These are phyloP conservation scores for Cymbopogon flexuosus DNA, from an alignment of 202 grass and related monocot species.

Conservation along the genomic window DNA sequence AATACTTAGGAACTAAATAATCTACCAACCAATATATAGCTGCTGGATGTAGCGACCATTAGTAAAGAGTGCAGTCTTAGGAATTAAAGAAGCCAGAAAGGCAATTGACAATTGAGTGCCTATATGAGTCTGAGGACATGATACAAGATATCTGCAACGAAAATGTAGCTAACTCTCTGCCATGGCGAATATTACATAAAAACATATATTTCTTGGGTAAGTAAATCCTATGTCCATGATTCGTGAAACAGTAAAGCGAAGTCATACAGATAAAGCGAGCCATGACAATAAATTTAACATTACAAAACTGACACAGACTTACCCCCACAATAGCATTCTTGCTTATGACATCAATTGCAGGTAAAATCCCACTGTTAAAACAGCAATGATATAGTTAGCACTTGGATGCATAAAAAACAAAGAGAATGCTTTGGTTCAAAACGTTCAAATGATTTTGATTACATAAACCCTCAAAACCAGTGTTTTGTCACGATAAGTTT, in stretches of 20 bases:
- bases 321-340: conserved; percentile 70
- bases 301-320: conserved; percentile 21
- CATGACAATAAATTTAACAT: background rate
- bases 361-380: conserved; percentile 71
- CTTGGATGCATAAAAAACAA: background rate
- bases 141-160: background rate
- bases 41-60: background rate
- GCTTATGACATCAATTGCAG: conserved; percentile 73
- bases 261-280: background rate
- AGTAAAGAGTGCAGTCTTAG: background rate
- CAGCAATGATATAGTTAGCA: conserved; percentile 13
- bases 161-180: conserved; percentile 14
- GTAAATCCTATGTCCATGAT: background rate
- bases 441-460: conserved; percentile 5
- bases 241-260: background rate
- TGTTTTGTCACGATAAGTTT: background rate
- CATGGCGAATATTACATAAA: background rate
- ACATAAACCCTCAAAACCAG: background rate
- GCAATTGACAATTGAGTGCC: background rate
- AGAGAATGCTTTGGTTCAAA: background rate
- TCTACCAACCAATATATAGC: background rate
- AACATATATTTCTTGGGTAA: background rate
- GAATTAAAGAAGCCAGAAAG: conserved; percentile 24
- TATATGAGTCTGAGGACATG: background rate
- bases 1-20: conserved; percentile 21